These are phyloP conservation scores for Silene uniflora DNA, from an alignment of 148 eudicot species.

Conservation along the genomic window DNA sequence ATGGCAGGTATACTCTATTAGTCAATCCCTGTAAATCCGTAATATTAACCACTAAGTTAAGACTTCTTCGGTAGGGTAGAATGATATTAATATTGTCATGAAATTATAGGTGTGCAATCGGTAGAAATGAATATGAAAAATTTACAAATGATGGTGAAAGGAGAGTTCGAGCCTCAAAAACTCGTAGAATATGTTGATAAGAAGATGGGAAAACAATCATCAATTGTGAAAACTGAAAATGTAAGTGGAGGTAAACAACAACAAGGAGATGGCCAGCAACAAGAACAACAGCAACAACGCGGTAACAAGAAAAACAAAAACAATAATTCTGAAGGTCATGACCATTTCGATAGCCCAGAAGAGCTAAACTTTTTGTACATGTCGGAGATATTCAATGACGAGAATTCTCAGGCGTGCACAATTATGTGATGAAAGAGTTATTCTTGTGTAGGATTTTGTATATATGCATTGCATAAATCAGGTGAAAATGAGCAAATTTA, in stretches of 20 bases:
- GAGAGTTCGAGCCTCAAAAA: constrained; percentile 39
- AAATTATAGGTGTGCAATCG: constrained; percentile 37
- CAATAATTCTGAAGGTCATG: not conserved
- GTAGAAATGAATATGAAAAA: constrained; percentile 41
- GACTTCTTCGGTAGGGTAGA: too few relatives aligned
- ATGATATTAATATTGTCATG: too few relatives aligned
- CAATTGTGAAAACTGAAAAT: constrained; percentile 28
- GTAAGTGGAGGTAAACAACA: constrained; percentile 4
- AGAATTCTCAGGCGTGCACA: constrained; percentile 38
- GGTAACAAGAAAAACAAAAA: not conserved
- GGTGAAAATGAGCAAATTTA: too few relatives aligned
- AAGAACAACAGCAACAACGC: not conserved
- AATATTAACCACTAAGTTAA: too few relatives aligned
- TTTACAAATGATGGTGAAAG: constrained; percentile 42
- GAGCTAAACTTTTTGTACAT: constrained; percentile 20
- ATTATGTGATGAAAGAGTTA: constrained; percentile 28
- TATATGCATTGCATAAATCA: too few relatives aligned
- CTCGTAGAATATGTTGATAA: constrained; percentile 32
- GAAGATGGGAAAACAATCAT: constrained; percentile 38
- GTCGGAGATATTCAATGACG: constrained; percentile 44
- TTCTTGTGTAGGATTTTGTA: too few relatives aligned
- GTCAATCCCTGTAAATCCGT: not conserved
- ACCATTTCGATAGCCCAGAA: not conserved
- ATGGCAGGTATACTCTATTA: constrained; percentile 44
- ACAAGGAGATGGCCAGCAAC: not conserved